These are phyloP conservation scores for Globisporangium recalcitrans DNA, from an alignment of 352 stramenopile genomes.

Conservation along the genomic window DNA sequence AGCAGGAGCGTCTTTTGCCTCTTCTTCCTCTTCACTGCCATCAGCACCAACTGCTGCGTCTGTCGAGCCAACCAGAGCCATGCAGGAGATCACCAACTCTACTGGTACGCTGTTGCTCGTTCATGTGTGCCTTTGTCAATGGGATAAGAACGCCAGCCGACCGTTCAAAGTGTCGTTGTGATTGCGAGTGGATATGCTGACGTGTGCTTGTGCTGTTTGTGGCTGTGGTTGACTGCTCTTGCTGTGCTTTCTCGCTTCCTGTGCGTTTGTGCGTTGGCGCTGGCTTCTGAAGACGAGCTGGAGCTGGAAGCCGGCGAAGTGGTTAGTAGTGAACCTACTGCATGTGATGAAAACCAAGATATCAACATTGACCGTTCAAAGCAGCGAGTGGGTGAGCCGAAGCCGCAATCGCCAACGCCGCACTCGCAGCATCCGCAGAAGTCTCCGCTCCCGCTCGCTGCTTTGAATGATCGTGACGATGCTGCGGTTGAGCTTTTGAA, in stretches of 20 bases:
- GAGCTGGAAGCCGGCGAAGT: slow-evolving; percentile 57
- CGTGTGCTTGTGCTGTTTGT: slow-evolving; percentile 6
- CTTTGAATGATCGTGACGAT: slow-evolving; percentile 13
- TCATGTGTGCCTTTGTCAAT: not conserved
- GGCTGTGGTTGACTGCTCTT: not conserved
- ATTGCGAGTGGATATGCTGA: not conserved
- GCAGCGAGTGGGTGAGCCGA: slow-evolving; percentile 7
- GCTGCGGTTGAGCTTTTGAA: slow-evolving; percentile 12
- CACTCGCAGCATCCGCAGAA: not conserved
- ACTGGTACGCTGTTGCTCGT: slow-evolving; percentile 27
- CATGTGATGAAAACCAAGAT: slow-evolving; percentile 18
- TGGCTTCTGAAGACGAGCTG: slow-evolving; percentile 27
- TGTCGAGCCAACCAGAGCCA: slow-evolving; percentile 1
- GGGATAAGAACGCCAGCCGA: not conserved
- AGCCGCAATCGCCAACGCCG: not conserved
- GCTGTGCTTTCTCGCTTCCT: not conserved
- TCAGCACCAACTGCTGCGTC: not conserved
- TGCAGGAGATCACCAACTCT: slow-evolving; percentile 47
- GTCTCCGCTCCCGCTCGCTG: slow-evolving; percentile 7
- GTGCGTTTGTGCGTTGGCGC: not conserved
- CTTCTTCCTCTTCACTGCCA: not conserved
- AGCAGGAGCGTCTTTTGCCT: not conserved
- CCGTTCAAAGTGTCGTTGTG: not conserved
- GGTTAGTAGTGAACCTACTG: slow-evolving; percentile 37
- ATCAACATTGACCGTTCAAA: slow-evolving; percentile 14